Evolutionary conservation across 108 stramenopile species (phyloP).

Genomic region (Discostella stelligeroides): DNA sequence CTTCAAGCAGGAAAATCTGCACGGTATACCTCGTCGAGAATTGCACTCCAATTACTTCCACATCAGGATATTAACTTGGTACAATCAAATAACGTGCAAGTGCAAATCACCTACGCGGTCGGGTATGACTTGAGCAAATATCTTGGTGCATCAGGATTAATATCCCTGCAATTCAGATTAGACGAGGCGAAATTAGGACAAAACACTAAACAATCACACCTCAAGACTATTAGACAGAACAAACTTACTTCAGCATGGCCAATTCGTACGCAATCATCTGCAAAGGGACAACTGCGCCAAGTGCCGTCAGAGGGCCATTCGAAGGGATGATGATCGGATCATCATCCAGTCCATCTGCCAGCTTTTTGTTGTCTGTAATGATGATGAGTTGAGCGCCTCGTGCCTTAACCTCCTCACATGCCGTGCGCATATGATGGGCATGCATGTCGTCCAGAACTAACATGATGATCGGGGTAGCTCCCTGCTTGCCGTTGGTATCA

Average conservation of each 20-base stretch:
- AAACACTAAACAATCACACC: neutral
- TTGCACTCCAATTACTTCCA: no score
- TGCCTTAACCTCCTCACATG: conserved; percentile 80
- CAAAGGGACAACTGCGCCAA: conserved; percentile 75
- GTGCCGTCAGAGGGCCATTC: conserved; percentile 77
- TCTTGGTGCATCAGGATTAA: conserved; percentile 85
- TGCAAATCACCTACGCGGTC: conserved; percentile 40
- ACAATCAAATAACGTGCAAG: neutral
- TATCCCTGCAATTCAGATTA: conserved; percentile 44
- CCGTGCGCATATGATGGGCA: conserved; percentile 74
- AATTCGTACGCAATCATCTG: conserved; percentile 90
- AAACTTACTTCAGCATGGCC: conserved; percentile 59
- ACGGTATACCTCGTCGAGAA: no score
- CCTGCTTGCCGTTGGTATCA: conserved; percentile 61
- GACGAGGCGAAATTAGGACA: neutral
- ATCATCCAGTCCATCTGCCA: conserved; percentile 75
- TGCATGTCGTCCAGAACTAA: conserved; percentile 83
- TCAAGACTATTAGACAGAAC: no score
- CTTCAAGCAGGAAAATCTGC: no score
- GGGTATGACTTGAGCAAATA: conserved; percentile 83
- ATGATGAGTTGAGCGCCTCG: conserved; percentile 80
- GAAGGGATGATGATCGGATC: conserved; percentile 79
- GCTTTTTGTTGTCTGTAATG: conserved; percentile 63
- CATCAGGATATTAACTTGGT: no score
- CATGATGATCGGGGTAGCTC: conserved; percentile 84